Base-by-base conservation (phyloP, 2,329 filamentous ascomycete species). In the Ophiostoma himal-ulmi region DNA sequence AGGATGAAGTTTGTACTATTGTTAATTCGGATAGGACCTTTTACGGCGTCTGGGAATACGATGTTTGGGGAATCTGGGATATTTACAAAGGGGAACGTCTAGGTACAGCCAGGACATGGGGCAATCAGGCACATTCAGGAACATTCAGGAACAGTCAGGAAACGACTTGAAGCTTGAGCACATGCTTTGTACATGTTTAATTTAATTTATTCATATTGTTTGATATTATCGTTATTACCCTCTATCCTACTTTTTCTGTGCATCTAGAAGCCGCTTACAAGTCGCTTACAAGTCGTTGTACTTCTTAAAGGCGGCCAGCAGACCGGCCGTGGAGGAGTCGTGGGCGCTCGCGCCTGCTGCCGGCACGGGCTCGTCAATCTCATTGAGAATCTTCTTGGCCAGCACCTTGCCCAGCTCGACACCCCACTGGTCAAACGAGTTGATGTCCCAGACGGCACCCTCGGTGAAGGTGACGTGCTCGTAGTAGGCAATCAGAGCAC, bases 351-450 rank as follows among this genome's bases (percentile, higher is more conserved):
- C 89, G 76, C 87, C 88, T 72, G 88, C 91, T n/a, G 86, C 81
- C 4, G 62, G 62, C 62, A 65, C 62, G 22, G 65, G 65, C 78
- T 90, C 86, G 75, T 97, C 93, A 71, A 99, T 86, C 85, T 99
- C 95, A 77, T 82, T 81, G 76, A 92, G 89, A 74, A 94, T 93
- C 83, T 93, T 94, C 89, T 94, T 98, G 73, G 95, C 95, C 75
- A 99, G 84, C 57, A 91, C 89, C 90, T 99, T 99, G 80, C 95
- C 95, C 73, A 99, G 85, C 86, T 99, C 95, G 64, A 99, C 95
- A 82, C 95, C 95, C 95, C 95, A 99, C 85, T 99, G 95, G 83
- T 99, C 95, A 79, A 98, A 99, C 78, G 90, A 93, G 88, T 99
- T 99, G 85, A 99, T 97, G 83, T 98, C 96, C 95, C 95, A 99